A percentile compares a stretch with the other conserved stretches of the same genome.
Conservation (phyloP, 805 yeast species). For the Starmerella stellata region DNA sequence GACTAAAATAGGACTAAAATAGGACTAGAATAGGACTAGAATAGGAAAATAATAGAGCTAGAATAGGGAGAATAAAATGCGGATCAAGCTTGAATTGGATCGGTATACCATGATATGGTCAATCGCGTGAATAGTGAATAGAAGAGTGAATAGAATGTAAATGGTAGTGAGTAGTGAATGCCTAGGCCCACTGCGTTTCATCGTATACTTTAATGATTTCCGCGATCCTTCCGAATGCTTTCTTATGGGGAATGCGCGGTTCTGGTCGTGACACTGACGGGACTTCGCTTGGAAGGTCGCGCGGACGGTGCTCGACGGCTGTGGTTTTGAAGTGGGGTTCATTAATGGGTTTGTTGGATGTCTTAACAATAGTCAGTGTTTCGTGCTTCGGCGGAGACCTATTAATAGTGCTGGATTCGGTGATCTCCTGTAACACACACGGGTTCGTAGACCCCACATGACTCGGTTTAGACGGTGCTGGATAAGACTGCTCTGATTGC, state of each 20-base stretch:
- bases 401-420: neutral
- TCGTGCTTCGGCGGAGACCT: neutral
- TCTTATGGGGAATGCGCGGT: constrained; percentile 5
- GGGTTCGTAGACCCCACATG: too few relatives aligned
- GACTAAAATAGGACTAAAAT: too few relatives aligned
- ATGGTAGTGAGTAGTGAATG: too few relatives aligned
- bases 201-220: constrained; percentile 11
- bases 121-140: too few relatives aligned
- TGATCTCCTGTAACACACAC: too few relatives aligned
- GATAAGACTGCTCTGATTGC: too few relatives aligned
- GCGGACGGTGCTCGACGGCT: constrained; percentile 3
- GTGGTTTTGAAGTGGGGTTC: neutral
- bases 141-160: too few relatives aligned
- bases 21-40: too few relatives aligned
- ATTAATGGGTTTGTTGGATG: neutral
- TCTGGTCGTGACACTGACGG: neutral
- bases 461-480: neutral
- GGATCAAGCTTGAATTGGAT: too few relatives aligned
- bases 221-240: constrained; percentile 11
- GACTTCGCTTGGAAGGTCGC: constrained; percentile 11
- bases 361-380: neutral
- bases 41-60: too few relatives aligned
- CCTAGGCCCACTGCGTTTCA: constrained; percentile 2
- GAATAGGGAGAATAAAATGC: too few relatives aligned
- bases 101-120: too few relatives aligned